phyloP scores from a whole-genome alignment of 2,329 filamentous ascomycete genomes.

The Colletotrichum lini region DNA sequence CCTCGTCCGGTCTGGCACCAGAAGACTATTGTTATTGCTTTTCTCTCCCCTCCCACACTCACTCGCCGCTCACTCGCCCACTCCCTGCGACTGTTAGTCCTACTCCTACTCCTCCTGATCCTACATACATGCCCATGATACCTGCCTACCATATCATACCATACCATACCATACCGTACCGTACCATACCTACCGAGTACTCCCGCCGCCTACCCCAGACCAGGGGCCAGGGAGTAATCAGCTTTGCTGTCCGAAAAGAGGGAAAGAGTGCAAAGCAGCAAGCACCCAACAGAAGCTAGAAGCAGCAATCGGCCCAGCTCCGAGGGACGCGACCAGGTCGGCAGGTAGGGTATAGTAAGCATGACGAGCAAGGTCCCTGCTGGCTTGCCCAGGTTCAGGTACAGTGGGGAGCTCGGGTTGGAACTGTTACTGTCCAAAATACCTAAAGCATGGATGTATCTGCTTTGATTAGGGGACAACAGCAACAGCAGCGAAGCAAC shows the following conservation, averaged over 20 bases:
- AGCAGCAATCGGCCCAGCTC: constrained; percentile 15
- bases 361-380: constrained; percentile 8
- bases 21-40: constrained; percentile 43
- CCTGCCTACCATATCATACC: too few species aligned
- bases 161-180: too few species aligned
- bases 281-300: neutral
- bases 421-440: neutral
- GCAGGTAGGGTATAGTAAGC: constrained; percentile 1
- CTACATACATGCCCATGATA: too few species aligned
- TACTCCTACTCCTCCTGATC: neutral
- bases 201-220: neutral
- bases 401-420: constrained; percentile 18
- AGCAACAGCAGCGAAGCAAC: constrained; percentile 18
- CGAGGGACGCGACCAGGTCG: constrained; percentile 41
- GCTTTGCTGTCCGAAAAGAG: constrained; percentile 2
- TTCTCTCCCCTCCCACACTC: constrained; percentile 33
- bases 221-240: constrained; percentile 9
- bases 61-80: neutral
- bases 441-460: neutral
- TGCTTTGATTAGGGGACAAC: neutral
- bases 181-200: too few species aligned
- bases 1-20: constrained; percentile 23
- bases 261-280: constrained; percentile 9
- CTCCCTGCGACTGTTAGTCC: neutral
- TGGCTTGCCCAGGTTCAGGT: constrained; percentile 19